Percentiles rank a stretch among this genome's conserved stretches.
Conservation (phyloP, 2,329 filamentous ascomycete species). For the Fusarium albosuccineum region DNA sequence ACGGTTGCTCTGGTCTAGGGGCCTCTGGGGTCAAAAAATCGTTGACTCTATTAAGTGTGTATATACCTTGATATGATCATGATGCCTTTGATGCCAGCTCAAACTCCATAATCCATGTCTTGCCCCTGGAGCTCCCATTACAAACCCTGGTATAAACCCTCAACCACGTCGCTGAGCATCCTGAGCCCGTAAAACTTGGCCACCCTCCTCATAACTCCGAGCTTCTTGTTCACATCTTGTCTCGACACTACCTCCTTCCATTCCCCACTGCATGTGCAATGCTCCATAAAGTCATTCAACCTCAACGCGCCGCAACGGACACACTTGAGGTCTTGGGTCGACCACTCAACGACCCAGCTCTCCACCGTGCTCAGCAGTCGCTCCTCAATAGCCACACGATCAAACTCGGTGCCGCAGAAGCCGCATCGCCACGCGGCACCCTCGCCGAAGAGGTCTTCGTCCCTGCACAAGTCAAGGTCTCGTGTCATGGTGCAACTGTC, state of each 20-base stretch:
- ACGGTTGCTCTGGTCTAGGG: conserved; percentile 24
- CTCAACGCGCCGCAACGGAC: conserved; percentile 76
- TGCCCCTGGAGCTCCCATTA: conserved; percentile 47
- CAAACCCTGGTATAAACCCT: conserved; percentile 67
- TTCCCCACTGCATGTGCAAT: conserved; percentile 90
- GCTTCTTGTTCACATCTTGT: conserved; percentile 72
- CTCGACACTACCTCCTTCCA: conserved; percentile 82
- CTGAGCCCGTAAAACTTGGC: conserved; percentile 83
- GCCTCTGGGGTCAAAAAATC: background rate
- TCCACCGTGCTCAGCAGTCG: conserved; percentile 82
- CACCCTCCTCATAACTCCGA: conserved; percentile 80
- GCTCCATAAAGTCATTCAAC: conserved; percentile 95
- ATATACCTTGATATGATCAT: conserved; percentile 8
- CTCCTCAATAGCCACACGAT: conserved; percentile 87
- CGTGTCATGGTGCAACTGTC: conserved; percentile 90
- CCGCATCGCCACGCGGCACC: conserved; percentile 77
- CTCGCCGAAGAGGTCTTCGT: conserved; percentile 77
- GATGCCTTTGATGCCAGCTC: conserved; percentile 22
- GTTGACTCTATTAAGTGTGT: conserved; percentile 16
- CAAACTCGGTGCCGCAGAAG: conserved; percentile 81
- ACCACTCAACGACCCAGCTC: conserved; percentile 81
- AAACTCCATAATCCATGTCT: conserved; percentile 38
- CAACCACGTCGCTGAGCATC: conserved; percentile 83
- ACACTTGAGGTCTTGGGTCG: conserved; percentile 91
- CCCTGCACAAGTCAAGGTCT: conserved; percentile 92